Conservation (phyloP, 805 yeast genomes). For the Candida golubevii region DNA sequence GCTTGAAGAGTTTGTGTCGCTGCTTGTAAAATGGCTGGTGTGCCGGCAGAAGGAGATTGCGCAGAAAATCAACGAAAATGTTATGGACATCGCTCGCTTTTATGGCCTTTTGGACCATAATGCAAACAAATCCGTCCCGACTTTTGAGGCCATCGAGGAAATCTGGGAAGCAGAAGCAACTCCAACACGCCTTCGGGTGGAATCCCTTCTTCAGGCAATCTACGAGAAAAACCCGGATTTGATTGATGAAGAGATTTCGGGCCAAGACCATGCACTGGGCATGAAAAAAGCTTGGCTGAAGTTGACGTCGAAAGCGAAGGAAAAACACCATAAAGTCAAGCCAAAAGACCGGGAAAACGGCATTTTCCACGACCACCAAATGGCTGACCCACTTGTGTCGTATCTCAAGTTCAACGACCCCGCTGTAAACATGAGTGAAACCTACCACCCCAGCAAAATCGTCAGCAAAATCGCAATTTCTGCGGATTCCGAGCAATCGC, state of each 20-base stretch:
- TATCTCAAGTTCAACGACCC: slow-evolving; percentile 27
- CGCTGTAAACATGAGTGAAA: slow-evolving; percentile 21
- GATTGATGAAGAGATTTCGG: slow-evolving; percentile 33
- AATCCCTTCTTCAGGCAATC: slow-evolving; percentile 26
- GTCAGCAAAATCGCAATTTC: slow-evolving; percentile 12
- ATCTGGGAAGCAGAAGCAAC: slow-evolving; percentile 38
- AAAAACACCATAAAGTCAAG: slow-evolving; percentile 23
- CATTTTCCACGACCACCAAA: slow-evolving; percentile 26
- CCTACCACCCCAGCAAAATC: slow-evolving; percentile 26
- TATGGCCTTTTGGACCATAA: slow-evolving; percentile 34
- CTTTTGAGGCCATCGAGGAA: slow-evolving; percentile 21
- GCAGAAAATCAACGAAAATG: slow-evolving; percentile 26
- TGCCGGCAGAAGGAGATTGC: slow-evolving; percentile 36
- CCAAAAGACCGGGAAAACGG: slow-evolving; percentile 28
- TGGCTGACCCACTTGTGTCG: slow-evolving; percentile 31
- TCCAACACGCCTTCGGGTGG: slow-evolving; percentile 35
- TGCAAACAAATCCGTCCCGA: not conserved
- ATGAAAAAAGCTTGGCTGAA: slow-evolving; percentile 28
- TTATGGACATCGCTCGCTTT: slow-evolving; percentile 21
- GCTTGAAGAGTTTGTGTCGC: slow-evolving; percentile 47
- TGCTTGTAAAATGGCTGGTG: slow-evolving; percentile 35
- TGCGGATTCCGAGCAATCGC: not conserved
- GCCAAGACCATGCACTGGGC: slow-evolving; percentile 22
- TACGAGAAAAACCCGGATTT: slow-evolving; percentile 35
- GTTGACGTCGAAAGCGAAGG: slow-evolving; percentile 18